Base-by-base conservation (phyloP, 2,329 filamentous ascomycete genomes). In the Parascedosporium putredinis region DNA sequence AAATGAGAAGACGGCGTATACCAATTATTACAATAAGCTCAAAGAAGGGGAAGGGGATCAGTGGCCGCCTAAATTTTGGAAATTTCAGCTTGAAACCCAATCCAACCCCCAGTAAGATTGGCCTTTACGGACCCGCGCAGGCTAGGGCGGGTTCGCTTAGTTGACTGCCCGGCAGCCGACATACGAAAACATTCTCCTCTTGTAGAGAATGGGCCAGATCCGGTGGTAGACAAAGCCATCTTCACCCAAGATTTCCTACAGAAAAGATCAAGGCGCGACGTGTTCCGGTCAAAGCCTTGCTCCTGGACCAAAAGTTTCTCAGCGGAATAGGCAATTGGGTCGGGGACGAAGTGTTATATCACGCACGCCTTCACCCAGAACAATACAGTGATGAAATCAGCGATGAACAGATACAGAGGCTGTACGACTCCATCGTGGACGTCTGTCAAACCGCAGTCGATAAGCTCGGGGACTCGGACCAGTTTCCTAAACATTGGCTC, bases 251-350 rank as follows among this genome's bases (percentile, higher is more conserved):
- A 1, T 97, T 87, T 75, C 66, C 98, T 16, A 67, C 65, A n/a
- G 65, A 73, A 50, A 86, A 88, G 64, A 73, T 96, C 70, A 72
- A 68, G 46, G 79, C 75, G 51, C 89, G 91, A 50, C 87, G 80
- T 58, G 86, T 96, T 1, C 90, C 91, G 0, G 78, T 97, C 55
- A 97, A 97, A 64, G 87, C 89, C 0, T 72, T 96, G 18, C 70
- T 98, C 10, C 74, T 97, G 3, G 88, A 97, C 61, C 93, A 98
- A 65, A 76, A 81, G 16, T 86, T 86, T 62, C 86, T 97, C 53
- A 93, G 86, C 59, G 93, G 93, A 6, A 87, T 98, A 54, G 93
- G 93, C 0, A 97, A 97, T 62, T 98, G 91, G 91, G 91, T 98
- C 49, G 89, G 84, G 1, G 93, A 98, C 61, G 93, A 98, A 64